phyloP scores from a whole-genome alignment of 2,329 filamentous ascomycete genomes.

The Coleophoma cylindrospora region DNA sequence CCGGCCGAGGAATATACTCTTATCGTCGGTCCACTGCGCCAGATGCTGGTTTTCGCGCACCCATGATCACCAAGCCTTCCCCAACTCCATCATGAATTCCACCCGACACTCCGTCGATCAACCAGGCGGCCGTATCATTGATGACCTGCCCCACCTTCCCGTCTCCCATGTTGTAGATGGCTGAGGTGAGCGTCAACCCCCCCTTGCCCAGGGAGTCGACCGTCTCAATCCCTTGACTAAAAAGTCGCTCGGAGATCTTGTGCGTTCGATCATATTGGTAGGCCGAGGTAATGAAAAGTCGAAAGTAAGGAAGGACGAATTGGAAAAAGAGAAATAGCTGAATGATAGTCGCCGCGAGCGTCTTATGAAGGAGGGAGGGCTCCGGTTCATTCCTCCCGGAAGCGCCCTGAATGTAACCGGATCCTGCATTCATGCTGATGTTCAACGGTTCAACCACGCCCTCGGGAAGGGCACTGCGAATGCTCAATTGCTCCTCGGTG shows the following conservation, averaged over 20 bases:
- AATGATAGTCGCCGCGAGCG: conserved; percentile 50
- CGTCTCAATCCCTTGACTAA: conserved; percentile 45
- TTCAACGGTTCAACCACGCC: conserved; percentile 17
- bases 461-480: conserved; percentile 45
- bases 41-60: conserved; percentile 13
- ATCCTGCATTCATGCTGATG: conserved; percentile 5
- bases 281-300: conserved; percentile 44
- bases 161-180: conserved; percentile 56
- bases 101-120: conserved; percentile 57
- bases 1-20: neutral
- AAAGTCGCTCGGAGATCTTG: conserved; percentile 54
- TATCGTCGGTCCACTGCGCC: conserved; percentile 3
- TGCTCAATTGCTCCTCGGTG: conserved; percentile 44
- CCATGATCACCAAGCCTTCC: conserved; percentile 45
- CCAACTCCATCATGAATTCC: conserved; percentile 62
- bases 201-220: conserved; percentile 48
- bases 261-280: conserved; percentile 63
- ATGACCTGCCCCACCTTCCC: conserved; percentile 58
- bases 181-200: conserved; percentile 45
- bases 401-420: neutral
- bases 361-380: conserved; percentile 51
- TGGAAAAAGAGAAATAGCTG: conserved; percentile 54
- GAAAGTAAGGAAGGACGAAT: conserved; percentile 56
- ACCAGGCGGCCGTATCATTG: conserved; percentile 52
- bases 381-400: conserved; percentile 16